These are phyloP conservation scores for Marasmius tenuissimus DNA, from an alignment of 1,284 basidiomycete species.

Conservation along the genomic window DNA sequence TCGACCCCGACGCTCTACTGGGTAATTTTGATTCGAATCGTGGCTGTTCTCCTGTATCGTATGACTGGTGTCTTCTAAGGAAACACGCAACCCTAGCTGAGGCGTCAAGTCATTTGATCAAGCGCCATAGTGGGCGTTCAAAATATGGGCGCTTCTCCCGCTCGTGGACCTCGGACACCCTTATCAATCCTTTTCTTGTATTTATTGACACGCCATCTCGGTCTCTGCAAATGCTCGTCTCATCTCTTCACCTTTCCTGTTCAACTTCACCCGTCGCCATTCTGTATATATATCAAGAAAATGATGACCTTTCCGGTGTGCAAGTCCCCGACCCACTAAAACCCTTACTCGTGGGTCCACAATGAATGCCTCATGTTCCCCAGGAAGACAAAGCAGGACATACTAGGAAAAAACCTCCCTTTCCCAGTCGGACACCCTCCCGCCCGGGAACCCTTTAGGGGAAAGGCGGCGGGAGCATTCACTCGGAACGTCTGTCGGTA, in stretches of 20 bases:
- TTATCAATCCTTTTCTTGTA: background rate
- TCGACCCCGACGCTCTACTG: no score
- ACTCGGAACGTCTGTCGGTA: background rate
- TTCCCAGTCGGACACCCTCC: background rate
- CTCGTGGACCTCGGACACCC: background rate
- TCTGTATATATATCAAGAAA: background rate
- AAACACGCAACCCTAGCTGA: background rate
- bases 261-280: background rate
- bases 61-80: background rate
- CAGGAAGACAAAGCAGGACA: conserved; percentile 1
- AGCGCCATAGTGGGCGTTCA: background rate
- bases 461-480: background rate
- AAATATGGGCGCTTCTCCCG: background rate
- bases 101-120: background rate
- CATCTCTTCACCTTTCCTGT: background rate
- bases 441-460: no score
- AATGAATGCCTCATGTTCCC: background rate
- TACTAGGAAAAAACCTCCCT: background rate
- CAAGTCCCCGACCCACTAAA: no score
- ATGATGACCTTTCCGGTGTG: no score
- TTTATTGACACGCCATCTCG: background rate
- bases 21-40: no score
- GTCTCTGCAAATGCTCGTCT: background rate
- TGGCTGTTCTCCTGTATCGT: no score
- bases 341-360: background rate